phyloP scores from a whole-genome alignment of 371 early-diverging fungal species.

The Rhizopus stolonifer region DNA sequence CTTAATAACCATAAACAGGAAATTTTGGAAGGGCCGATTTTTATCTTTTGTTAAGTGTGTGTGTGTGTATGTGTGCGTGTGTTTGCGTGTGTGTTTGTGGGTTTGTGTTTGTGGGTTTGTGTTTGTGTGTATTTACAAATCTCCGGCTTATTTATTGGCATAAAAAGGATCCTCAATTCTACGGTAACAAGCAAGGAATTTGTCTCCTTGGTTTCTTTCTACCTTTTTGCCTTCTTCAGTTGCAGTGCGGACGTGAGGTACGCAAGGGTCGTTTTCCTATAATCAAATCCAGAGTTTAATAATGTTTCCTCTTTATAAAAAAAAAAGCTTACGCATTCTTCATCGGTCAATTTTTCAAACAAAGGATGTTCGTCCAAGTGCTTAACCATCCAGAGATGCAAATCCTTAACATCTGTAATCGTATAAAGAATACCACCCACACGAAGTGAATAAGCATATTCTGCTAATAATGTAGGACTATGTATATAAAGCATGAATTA shows the following conservation, averaged over 20 bases:
- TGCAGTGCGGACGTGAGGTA: slow-evolving; percentile 77
- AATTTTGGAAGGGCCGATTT: too few relatives aligned
- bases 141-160: slow-evolving; percentile 11
- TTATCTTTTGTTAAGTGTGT: too few relatives aligned
- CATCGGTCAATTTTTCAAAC: slow-evolving; percentile 84
- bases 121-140: background rate
- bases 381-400: slow-evolving; percentile 95
- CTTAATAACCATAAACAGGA: too few relatives aligned
- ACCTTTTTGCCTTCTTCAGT: slow-evolving; percentile 99
- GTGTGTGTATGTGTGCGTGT: too few relatives aligned
- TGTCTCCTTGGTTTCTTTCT: slow-evolving; percentile 90
- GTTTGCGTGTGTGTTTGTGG: too few relatives aligned
- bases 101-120: too few relatives aligned
- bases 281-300: background rate
- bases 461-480: slow-evolving; percentile 81
- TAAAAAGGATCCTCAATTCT: slow-evolving; percentile 67
- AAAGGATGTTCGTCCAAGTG: slow-evolving; percentile 93
- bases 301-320: too few relatives aligned
- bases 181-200: slow-evolving; percentile 90
- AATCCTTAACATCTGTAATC: slow-evolving; percentile 93
- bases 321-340: slow-evolving; percentile 65
- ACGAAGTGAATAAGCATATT: slow-evolving; percentile 92
- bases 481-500: too few relatives aligned
- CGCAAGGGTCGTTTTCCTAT: slow-evolving; percentile 82
- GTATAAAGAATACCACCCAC: slow-evolving; percentile 93